These are phyloP conservation scores for Mycotypha africana DNA, from an alignment of 371 early-diverging fungal species.

Conservation along the genomic window DNA sequence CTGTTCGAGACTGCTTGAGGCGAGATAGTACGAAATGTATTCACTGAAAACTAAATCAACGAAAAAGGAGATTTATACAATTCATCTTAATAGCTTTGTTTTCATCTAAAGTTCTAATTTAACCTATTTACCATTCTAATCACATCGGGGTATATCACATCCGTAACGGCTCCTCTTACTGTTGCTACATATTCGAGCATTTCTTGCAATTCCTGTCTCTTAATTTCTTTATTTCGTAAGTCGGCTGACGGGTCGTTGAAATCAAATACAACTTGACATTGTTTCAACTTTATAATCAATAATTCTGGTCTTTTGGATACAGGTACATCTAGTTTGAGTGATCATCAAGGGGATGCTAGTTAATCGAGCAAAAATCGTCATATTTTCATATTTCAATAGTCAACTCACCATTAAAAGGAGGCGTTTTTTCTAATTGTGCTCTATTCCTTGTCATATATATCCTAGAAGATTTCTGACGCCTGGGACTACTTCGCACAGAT, in stretches of 20 bases:
- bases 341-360: too few species aligned
- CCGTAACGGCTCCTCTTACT: constrained; percentile 80
- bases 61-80: not conserved
- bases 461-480: constrained; percentile 82
- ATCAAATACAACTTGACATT: constrained; percentile 92
- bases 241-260: constrained; percentile 87
- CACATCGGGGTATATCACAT: constrained; percentile 85
- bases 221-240: constrained; percentile 92
- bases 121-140: constrained; percentile 78
- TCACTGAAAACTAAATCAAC: constrained; percentile 66
- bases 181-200: constrained; percentile 89
- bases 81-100: not conserved
- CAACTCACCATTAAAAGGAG: constrained; percentile 79
- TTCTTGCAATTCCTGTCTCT: constrained; percentile 85
- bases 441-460: constrained; percentile 65
- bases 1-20: constrained; percentile 78
- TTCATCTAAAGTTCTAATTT: not conserved
- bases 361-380: too few species aligned
- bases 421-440: constrained; percentile 73
- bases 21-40: constrained; percentile 92
- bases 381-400: too few species aligned
- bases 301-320: constrained; percentile 72
- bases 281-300: constrained; percentile 80
- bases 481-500: constrained; percentile 73
- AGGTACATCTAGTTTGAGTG: constrained; percentile 73